Base-by-base conservation (phyloP, 2,329 filamentous ascomycete species). In the Stachybotrys elegans region DNA sequence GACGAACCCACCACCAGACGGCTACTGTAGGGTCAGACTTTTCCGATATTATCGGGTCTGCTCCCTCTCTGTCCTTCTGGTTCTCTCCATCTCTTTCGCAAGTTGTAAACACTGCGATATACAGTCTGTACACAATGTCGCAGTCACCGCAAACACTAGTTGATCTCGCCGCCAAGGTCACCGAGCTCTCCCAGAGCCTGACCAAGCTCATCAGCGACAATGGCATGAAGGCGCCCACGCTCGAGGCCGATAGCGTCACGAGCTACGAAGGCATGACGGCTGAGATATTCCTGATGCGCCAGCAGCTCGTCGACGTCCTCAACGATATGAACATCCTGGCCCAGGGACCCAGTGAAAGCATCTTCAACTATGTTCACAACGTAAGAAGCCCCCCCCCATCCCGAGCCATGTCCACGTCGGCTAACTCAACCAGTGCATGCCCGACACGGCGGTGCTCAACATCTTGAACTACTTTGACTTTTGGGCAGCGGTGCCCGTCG, bases 391-490 rank as follows among this genome's bases (percentile, higher is more conserved):
- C 6, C 9, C 34, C 27, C 17, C 22, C n/a, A 4, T 27, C 7
- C 9, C n/a, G n/a, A n/a, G 6, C 5, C 14, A 22, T 4, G 21
- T 21, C 37, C 22, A 17, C n/a, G 5, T 19, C 2, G 19, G 16
- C 37, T 39, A 23, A 40, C 25, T 20, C 13, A 4, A 16, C 5
- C 17, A 72, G 70, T 61, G 56, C 25, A 63, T 72, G 39, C 71
- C 71, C 3, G 70, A 75, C 47, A 61, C 66, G 4, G 62, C 69
- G 6, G 52, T 58, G 11, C 62, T 77, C 29, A 72, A 73, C 49
- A 58, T 73, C 13, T 58, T 77, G 14, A 76, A 76, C 53, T 61
- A 72, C 48, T 77, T 77, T 53, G 59, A 76, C 51, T 75, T 78
- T 51, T 77, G 72, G 70, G 60, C 64, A 11, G 67, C 70, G 5